Evolutionary conservation across 805 yeast species (phyloP).

Genomic region (Nakazawaea ishiwadae): DNA sequence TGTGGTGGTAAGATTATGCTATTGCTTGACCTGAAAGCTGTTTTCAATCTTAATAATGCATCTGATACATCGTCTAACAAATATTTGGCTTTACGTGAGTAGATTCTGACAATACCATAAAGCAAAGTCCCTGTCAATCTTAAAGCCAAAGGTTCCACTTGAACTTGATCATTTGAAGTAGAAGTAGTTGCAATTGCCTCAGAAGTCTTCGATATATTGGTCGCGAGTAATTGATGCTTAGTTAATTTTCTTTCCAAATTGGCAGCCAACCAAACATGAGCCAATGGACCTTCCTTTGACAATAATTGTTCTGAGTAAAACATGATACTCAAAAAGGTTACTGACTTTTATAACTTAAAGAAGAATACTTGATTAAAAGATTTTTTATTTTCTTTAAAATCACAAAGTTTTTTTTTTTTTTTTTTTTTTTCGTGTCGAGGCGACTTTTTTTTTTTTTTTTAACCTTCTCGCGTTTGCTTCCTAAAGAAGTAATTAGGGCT

Average conservation of each 20-base stretch:
- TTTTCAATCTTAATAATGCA: constrained; percentile 64
- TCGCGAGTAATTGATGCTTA: constrained; percentile 64
- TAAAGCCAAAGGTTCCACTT: constrained; percentile 61
- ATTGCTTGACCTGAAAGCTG: constrained; percentile 49
- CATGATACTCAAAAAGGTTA: no score
- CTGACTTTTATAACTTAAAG: no score
- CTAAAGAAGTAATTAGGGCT: no score
- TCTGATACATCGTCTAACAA: constrained; percentile 80
- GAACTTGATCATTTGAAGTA: constrained; percentile 14
- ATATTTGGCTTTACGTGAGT: constrained; percentile 79
- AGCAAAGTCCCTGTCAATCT: constrained; percentile 82
- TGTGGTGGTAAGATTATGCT: constrained; percentile 55
- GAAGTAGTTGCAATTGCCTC: constrained; percentile 54
- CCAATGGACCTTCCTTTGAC: constrained; percentile 76
- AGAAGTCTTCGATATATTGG: constrained; percentile 65
- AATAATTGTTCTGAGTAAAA: constrained; percentile 47
- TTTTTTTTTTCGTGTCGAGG: no score
- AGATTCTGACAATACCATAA: constrained; percentile 82
- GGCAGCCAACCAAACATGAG: constrained; percentile 91
- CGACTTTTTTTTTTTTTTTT: no score
- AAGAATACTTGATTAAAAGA: no score
- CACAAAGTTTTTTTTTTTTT: no score
- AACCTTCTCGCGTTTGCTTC: no score
- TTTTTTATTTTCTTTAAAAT: no score
- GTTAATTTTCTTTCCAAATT: constrained; percentile 76